A percentile compares a stretch with the other conserved stretches of the same genome.
These are phyloP conservation scores for Colletotrichum sp. DNA, from an alignment of 2,329 filamentous ascomycete species.

Conservation along the genomic window DNA sequence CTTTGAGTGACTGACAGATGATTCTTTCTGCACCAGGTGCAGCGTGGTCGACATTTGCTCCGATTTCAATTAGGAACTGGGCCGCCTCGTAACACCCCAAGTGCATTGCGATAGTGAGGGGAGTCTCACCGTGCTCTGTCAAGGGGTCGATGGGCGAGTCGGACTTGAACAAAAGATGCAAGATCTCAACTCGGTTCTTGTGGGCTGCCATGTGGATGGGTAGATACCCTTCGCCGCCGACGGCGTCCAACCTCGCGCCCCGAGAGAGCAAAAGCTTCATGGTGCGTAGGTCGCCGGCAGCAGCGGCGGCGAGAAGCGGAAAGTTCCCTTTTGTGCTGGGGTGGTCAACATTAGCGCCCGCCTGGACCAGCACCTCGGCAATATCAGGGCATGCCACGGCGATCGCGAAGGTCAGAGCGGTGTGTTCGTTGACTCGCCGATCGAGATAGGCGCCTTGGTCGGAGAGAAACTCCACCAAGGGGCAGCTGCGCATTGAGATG, in stretches of 20 bases:
- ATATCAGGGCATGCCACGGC: conserved; percentile 28
- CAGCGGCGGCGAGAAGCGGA: conserved; percentile 47
- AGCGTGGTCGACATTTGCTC: conserved; percentile 23
- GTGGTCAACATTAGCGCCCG: conserved; percentile 24
- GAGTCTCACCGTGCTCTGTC: conserved; percentile 27
- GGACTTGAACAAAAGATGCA: conserved; percentile 24
- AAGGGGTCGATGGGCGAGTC: conserved; percentile 22
- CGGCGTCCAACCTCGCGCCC: conserved; percentile 20
- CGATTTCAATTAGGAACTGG: conserved; percentile 22
- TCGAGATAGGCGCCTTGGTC: conserved; percentile 26
- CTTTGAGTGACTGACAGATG: conserved; percentile 21
- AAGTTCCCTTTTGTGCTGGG: conserved; percentile 19
- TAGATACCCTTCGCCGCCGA: conserved; percentile 20
- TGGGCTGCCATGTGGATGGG: conserved; percentile 29
- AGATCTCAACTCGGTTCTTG: conserved; percentile 23
- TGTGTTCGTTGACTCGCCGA: conserved; percentile 20
- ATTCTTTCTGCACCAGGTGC: conserved; percentile 10
- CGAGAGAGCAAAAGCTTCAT: conserved; percentile 22
- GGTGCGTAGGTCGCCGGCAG: conserved; percentile 42
- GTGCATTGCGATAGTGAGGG: conserved; percentile 25
- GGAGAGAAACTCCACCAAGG: conserved; percentile 24
- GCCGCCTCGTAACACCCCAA: conserved; percentile 24
- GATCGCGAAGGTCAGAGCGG: conserved; percentile 27
- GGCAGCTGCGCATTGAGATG: conserved; percentile 20
- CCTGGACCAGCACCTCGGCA: conserved; percentile 20